Percentiles rank a stretch among this genome's conserved stretches.
Conservation (phyloP, 2,329 filamentous ascomycete genomes). For the Fusarium miscanthi region DNA sequence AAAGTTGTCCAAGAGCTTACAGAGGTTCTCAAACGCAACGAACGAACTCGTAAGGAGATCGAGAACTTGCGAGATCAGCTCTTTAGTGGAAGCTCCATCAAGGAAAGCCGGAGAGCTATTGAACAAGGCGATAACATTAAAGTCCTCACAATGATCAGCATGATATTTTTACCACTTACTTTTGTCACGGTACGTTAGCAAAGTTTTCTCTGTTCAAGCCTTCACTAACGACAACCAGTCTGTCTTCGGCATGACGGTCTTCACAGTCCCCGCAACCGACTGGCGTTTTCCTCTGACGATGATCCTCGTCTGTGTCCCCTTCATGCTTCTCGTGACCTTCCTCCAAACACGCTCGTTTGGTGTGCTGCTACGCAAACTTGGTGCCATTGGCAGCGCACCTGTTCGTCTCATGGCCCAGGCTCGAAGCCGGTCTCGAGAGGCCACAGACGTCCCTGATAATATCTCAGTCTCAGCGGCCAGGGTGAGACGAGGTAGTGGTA, state of each 20-base stretch:
- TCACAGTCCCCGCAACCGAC: constrained; percentile 55
- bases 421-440: constrained; percentile 24
- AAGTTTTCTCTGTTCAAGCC: neutral
- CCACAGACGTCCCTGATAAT: constrained; percentile 35
- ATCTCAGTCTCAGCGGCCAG: constrained; percentile 26
- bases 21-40: constrained; percentile 61
- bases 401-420: constrained; percentile 5
- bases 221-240: constrained; percentile 46
- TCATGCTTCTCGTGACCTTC: constrained; percentile 59
- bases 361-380: constrained; percentile 40
- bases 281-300: constrained; percentile 68
- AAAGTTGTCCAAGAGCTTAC: constrained; percentile 62
- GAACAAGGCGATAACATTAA: constrained; percentile 73
- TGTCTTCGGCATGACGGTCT: constrained; percentile 65
- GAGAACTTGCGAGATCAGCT: constrained; percentile 69
- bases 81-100: constrained; percentile 71
- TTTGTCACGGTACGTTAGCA: constrained; percentile 63
- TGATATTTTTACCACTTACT: constrained; percentile 70
- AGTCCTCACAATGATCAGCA: constrained; percentile 67
- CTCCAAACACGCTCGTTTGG: constrained; percentile 57
- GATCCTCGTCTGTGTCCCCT: constrained; percentile 68
- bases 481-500: constrained; percentile 7
- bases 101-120: constrained; percentile 69
- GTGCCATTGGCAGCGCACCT: constrained; percentile 9
- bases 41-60: constrained; percentile 65